These are phyloP conservation scores for Fusarium sp. DNA, from an alignment of 2,329 filamentous ascomycete genomes.

Conservation along the genomic window DNA sequence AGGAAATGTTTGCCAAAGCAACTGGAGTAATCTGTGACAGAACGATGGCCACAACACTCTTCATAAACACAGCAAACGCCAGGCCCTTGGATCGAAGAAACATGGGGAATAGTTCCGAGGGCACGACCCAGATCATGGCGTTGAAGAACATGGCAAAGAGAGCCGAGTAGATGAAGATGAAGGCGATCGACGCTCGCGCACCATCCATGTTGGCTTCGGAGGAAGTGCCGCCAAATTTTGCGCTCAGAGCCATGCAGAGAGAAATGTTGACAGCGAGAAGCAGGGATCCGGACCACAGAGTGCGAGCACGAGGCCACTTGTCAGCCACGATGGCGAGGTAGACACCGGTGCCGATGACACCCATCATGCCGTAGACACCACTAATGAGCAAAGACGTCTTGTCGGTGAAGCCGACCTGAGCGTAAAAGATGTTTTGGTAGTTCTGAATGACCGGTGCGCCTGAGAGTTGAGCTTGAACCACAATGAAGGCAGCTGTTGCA, in stretches of 20 bases:
- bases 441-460: conserved; percentile 40
- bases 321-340: conserved; percentile 46
- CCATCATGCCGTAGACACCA: conserved; percentile 55
- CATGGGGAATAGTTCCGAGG: conserved; percentile 44
- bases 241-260: conserved; percentile 44
- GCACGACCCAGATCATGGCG: conserved; percentile 46
- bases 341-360: conserved; percentile 45
- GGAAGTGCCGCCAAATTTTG: conserved; percentile 30
- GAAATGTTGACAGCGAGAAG: conserved; percentile 37
- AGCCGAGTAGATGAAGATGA: conserved; percentile 48
- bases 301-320: conserved; percentile 42
- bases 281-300: conserved; percentile 30
- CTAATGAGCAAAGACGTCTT: conserved; percentile 60
- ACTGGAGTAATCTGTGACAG: conserved; percentile 44
- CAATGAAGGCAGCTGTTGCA: background rate
- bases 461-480: background rate
- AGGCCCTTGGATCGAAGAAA: conserved; percentile 34
- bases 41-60: conserved; percentile 46
- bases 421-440: conserved; percentile 51
- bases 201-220: conserved; percentile 29
- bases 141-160: conserved; percentile 50
- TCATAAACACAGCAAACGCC: conserved; percentile 41
- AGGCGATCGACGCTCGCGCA: conserved; percentile 42
- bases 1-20: conserved; percentile 21
- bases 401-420: conserved; percentile 60